A percentile compares a stretch with the other conserved stretches of the same genome.
Conservation (phyloP, 2,329 filamentous ascomycete species). For the Hypoxylon rubiginosum region DNA sequence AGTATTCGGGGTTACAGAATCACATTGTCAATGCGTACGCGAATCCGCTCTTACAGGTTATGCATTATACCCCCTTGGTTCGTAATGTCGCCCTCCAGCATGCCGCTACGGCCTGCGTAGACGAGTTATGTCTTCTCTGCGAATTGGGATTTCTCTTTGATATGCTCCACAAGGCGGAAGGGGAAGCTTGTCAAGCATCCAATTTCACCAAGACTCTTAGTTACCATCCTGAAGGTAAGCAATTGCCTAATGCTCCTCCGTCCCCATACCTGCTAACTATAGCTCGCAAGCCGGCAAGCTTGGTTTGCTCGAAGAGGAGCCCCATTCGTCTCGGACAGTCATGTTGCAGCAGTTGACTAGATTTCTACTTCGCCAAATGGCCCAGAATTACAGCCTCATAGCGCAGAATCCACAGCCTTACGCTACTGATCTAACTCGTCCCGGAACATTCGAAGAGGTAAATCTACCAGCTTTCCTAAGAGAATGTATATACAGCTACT, state of each 20-base stretch:
- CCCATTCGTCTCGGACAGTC: constrained; percentile 78
- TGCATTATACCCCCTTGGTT: constrained; percentile 89
- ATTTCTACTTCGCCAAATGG: constrained; percentile 86
- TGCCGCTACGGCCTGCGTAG: constrained; percentile 85
- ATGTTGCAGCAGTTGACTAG: constrained; percentile 90
- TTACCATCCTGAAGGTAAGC: constrained; percentile 79
- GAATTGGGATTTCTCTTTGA: constrained; percentile 97
- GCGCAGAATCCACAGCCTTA: constrained; percentile 66
- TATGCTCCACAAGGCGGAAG: constrained; percentile 96
- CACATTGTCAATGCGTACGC: constrained; percentile 98
- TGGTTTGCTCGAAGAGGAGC: constrained; percentile 87
- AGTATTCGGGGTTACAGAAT: constrained; percentile 91
- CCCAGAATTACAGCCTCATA: constrained; percentile 80
- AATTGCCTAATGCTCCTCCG: neutral
- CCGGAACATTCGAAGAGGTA: constrained; percentile 74
- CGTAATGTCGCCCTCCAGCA: constrained; percentile 92
- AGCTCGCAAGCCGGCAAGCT: constrained; percentile 72
- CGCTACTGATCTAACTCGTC: constrained; percentile 34
- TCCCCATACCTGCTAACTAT: constrained; percentile 40
- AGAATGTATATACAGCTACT: constrained; percentile 34
- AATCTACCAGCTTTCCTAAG: neutral
- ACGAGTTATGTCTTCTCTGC: constrained; percentile 88
- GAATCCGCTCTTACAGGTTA: constrained; percentile 89
- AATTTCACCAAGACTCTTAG: constrained; percentile 93
- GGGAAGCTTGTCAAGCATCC: constrained; percentile 94